Percentiles rank a stretch among this genome's conserved stretches.
Conservation (phyloP, 2,329 filamentous ascomycete genomes). For the Hymenoscyphus albidus region DNA sequence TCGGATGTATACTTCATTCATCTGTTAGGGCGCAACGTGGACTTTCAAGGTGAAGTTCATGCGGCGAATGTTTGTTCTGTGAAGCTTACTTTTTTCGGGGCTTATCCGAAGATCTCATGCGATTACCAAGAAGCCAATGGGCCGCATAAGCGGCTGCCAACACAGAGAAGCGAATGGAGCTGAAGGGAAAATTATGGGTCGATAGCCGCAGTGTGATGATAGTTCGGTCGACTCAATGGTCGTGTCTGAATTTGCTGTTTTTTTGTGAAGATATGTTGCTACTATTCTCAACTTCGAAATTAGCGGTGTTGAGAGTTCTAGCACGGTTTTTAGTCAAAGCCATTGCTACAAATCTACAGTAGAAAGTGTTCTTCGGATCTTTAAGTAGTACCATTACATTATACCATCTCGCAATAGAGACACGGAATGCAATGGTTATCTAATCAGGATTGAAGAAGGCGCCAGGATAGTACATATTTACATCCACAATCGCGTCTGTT, state of each 20-base stretch:
- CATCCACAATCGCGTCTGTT: slow-evolving; percentile 3
- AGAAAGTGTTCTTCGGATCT: not conserved
- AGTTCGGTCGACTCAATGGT: not conserved
- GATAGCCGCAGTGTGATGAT: not conserved
- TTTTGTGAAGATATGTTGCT: not conserved
- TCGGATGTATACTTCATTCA: not conserved
- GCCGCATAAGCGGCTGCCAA: not conserved
- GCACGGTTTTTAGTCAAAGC: too few species aligned
- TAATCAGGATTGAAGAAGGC: too few species aligned
- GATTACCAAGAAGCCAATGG: not conserved
- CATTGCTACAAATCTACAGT: too few species aligned
- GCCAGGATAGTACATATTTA: not conserved
- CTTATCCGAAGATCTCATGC: not conserved
- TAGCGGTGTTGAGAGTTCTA: too few species aligned
- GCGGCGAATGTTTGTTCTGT: not conserved
- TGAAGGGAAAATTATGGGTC: not conserved
- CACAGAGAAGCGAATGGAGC: not conserved
- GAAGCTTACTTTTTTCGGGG: not conserved
- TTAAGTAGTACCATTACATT: not conserved
- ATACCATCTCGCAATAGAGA: not conserved
- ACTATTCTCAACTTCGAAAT: too few species aligned
- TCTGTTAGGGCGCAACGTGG: not conserved
- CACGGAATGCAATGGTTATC: not conserved
- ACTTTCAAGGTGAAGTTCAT: not conserved
- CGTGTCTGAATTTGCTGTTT: not conserved